These are phyloP conservation scores for Calonectria montana DNA, from an alignment of 2,329 filamentous ascomycete species.

Conservation along the genomic window DNA sequence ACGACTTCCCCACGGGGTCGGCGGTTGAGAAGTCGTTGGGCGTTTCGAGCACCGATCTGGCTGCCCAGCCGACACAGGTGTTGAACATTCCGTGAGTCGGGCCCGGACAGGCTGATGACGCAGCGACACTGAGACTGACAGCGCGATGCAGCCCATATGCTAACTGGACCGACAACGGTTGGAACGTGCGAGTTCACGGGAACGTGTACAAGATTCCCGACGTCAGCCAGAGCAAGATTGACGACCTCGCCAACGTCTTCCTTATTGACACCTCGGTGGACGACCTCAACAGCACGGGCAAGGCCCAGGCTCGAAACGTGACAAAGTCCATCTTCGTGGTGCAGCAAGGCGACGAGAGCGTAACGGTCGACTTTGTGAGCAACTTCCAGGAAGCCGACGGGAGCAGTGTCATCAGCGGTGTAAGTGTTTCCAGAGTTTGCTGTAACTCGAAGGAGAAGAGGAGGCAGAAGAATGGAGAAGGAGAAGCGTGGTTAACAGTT, in stretches of 20 bases:
- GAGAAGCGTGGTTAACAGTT: conserved; percentile 16
- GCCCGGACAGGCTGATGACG: neutral
- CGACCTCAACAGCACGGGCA: conserved; percentile 67
- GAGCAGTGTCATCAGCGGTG: conserved; percentile 61
- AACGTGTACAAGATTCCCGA: conserved; percentile 86
- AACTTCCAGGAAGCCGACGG: conserved; percentile 62
- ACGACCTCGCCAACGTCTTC: conserved; percentile 77
- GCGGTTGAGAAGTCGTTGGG: conserved; percentile 71
- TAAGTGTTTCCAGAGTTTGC: conserved; percentile 23
- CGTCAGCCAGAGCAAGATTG: conserved; percentile 71
- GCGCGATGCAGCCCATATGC: conserved; percentile 63
- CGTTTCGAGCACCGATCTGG: conserved; percentile 67
- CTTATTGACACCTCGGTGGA: conserved; percentile 73
- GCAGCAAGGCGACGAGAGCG: conserved; percentile 73
- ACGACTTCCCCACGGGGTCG: conserved; percentile 71
- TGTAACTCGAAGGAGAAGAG: too few relatives aligned
- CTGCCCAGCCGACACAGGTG: conserved; percentile 74
- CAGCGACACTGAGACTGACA: neutral
- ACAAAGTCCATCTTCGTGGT: conserved; percentile 81
- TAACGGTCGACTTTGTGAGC: conserved; percentile 69
- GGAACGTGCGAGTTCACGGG: conserved; percentile 81
- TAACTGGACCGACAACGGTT: conserved; percentile 83
- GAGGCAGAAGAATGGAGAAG: too few relatives aligned
- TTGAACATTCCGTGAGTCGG: conserved; percentile 71
- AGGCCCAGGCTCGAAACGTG: conserved; percentile 77